A percentile compares a stretch with the other conserved stretches of the same genome.
Conservation (phyloP, 805 yeast species). For the Kodamaea neixiangensis region DNA sequence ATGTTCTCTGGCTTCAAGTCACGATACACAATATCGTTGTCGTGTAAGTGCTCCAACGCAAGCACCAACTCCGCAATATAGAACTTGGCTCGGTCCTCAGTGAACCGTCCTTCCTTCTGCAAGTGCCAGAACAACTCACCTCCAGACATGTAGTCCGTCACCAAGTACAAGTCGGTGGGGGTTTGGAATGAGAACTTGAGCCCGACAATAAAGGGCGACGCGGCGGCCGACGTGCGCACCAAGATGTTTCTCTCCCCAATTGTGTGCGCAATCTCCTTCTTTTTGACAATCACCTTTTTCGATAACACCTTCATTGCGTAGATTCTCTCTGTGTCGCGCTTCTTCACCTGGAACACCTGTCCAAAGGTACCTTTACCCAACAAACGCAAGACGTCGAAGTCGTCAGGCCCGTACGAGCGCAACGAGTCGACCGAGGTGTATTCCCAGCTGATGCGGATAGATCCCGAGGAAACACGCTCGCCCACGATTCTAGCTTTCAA, state of each 20-base stretch:
- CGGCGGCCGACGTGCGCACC: constrained; percentile 87
- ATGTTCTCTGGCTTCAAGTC: constrained; percentile 98
- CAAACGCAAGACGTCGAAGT: constrained; percentile 86
- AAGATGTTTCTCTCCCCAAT: constrained; percentile 95
- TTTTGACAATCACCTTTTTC: constrained; percentile 91
- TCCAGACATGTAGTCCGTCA: constrained; percentile 97
- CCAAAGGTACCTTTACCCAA: constrained; percentile 98
- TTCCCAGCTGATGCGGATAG: constrained; percentile 71
- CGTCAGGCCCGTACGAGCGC: constrained; percentile 87
- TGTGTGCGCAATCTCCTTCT: constrained; percentile 97
- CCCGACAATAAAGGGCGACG: constrained; percentile 92
- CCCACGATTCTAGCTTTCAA: constrained; percentile 74
- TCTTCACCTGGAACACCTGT: constrained; percentile 93
- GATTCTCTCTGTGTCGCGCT: constrained; percentile 83
- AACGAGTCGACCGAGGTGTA: constrained; percentile 65
- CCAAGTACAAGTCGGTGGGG: constrained; percentile 85
- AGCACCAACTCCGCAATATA: constrained; percentile 94
- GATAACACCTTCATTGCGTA: constrained; percentile 98
- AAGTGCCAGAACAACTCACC: constrained; percentile 97
- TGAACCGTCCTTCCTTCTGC: constrained; percentile 93
- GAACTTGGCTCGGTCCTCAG: constrained; percentile 93
- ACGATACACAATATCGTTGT: constrained; percentile 93
- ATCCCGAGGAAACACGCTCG: constrained; percentile 73
- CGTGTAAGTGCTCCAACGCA: constrained; percentile 92
- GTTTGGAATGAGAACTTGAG: constrained; percentile 96